Conservation (phyloP, 352 stramenopile species). For the Saprolegnia parasitica region DNA sequence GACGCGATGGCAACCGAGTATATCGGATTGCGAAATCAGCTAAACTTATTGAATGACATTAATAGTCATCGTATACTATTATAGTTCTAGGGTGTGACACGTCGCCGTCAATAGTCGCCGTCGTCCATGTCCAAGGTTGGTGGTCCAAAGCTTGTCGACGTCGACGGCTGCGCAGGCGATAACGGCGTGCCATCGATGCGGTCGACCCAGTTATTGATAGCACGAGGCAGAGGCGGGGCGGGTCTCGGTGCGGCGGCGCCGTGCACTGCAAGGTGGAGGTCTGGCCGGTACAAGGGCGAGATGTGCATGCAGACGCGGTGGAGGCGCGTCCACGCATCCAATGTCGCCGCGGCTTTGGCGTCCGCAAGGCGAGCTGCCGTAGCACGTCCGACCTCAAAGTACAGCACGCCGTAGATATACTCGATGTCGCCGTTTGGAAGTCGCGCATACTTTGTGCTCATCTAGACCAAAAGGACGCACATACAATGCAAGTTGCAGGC, state of each 20-base stretch:
- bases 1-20: background rate
- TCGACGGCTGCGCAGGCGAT: background rate
- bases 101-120: background rate
- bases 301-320: background rate
- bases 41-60: too few relatives aligned
- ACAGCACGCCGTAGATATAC: too few relatives aligned
- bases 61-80: too few relatives aligned
- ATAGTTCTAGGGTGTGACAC: background rate
- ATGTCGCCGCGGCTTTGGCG: background rate
- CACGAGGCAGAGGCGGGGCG: too few relatives aligned
- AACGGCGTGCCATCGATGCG: too few relatives aligned
- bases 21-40: background rate
- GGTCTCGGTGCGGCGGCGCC: too few relatives aligned
- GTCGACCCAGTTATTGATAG: too few relatives aligned
- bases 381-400: background rate
- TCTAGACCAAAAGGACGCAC: too few relatives aligned
- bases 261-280: background rate
- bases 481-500: too few relatives aligned
- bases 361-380: constrained; percentile 5
- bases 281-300: background rate
- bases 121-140: background rate
- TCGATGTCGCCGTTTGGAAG: too few relatives aligned
- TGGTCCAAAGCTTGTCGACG: background rate
- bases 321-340: background rate
- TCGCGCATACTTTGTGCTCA: too few relatives aligned